Percentiles rank a stretch among this genome's conserved stretches.
Evolutionary conservation across 805 yeast genomes (phyloP).

Genomic region (Saccharomycopsis sp.): DNA sequence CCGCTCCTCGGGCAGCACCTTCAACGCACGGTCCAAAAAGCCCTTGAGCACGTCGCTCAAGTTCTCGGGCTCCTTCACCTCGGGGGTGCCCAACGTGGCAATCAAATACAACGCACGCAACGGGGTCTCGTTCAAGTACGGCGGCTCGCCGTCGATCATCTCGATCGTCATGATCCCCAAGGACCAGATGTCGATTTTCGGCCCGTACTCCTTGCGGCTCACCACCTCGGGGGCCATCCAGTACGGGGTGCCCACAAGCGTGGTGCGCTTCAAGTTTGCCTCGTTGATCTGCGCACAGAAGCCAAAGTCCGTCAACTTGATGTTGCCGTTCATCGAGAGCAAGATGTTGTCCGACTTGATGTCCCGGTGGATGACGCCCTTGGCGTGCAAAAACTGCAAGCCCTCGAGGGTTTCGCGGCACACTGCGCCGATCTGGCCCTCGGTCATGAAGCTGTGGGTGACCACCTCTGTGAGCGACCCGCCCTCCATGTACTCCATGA

Average conservation of each 20-base stretch:
- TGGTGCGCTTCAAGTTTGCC: conserved; percentile 77
- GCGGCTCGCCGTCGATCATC: conserved; percentile 99
- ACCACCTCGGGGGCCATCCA: conserved; percentile 99
- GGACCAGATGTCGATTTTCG: conserved; percentile 97
- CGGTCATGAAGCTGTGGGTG: conserved; percentile 81
- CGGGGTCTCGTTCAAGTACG: conserved; percentile 93
- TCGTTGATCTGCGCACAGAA: conserved; percentile 93
- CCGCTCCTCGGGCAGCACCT: conserved; percentile 76
- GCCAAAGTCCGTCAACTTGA: conserved; percentile 92
- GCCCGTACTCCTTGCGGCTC: conserved; percentile 91
- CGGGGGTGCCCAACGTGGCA: conserved; percentile 95
- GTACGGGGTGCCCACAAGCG: conserved; percentile 98
- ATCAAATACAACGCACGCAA: conserved; percentile 87
- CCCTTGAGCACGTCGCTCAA: conserved; percentile 57
- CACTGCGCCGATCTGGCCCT: conserved; percentile 91
- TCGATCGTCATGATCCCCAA: conserved; percentile 96
- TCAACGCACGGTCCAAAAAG: conserved; percentile 72
- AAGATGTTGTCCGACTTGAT: conserved; percentile 92
- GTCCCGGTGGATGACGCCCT: conserved; percentile 93
- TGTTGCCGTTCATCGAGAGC: conserved; percentile 75
- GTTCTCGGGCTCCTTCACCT: conserved; percentile 77
- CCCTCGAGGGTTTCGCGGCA: conserved; percentile 88
- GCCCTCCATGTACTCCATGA: conserved; percentile 99
- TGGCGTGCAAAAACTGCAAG: conserved; percentile 76
- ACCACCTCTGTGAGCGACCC: conserved; percentile 95